Percentiles rank a stretch among this genome's conserved stretches.
These are phyloP conservation scores for Colletotrichum karsti DNA, from an alignment of 2,329 filamentous ascomycete genomes.

Conservation along the genomic window DNA sequence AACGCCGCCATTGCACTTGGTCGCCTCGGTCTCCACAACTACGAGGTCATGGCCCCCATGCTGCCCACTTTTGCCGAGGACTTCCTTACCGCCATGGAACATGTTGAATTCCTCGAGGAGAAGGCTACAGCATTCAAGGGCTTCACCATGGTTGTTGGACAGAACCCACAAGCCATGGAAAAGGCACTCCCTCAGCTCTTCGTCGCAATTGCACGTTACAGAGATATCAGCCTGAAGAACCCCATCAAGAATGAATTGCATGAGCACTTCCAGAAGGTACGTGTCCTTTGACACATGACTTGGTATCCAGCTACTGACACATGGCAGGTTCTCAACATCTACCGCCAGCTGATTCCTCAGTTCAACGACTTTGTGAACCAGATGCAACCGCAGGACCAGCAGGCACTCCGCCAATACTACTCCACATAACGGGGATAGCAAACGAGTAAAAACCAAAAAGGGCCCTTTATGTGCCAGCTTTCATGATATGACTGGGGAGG, in stretches of 20 bases:
- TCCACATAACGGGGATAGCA: slow-evolving; percentile 29
- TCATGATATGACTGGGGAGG: slow-evolving; percentile 27
- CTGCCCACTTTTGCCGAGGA: slow-evolving; percentile 82
- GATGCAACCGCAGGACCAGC: slow-evolving; percentile 58
- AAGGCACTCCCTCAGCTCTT: slow-evolving; percentile 85
- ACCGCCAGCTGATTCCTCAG: slow-evolving; percentile 67
- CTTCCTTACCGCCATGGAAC: slow-evolving; percentile 83
- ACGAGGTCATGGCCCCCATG: slow-evolving; percentile 79
- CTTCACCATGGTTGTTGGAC: slow-evolving; percentile 84
- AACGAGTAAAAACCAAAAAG: slow-evolving; percentile 8
- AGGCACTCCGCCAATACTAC: slow-evolving; percentile 58
- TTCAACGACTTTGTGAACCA: slow-evolving; percentile 64
- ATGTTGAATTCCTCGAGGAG: slow-evolving; percentile 89
- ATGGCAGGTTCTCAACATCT: slow-evolving; percentile 60
- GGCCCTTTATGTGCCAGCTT: slow-evolving; percentile 14
- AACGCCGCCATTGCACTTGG: slow-evolving; percentile 95
- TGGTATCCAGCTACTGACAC: slow-evolving; percentile 26
- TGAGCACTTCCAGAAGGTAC: slow-evolving; percentile 79
- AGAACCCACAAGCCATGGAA: slow-evolving; percentile 93
- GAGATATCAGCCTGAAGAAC: slow-evolving; percentile 67
- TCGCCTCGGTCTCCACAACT: slow-evolving; percentile 82
- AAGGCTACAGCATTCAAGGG: slow-evolving; percentile 94
- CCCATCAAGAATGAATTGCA: slow-evolving; percentile 73
- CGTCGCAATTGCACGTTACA: slow-evolving; percentile 81
- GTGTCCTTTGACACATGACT: slow-evolving; percentile 38